These are phyloP conservation scores for Trebouxia gelatinosa DNA, from an alignment of 163 green algal genomes.

Conservation along the genomic window DNA sequence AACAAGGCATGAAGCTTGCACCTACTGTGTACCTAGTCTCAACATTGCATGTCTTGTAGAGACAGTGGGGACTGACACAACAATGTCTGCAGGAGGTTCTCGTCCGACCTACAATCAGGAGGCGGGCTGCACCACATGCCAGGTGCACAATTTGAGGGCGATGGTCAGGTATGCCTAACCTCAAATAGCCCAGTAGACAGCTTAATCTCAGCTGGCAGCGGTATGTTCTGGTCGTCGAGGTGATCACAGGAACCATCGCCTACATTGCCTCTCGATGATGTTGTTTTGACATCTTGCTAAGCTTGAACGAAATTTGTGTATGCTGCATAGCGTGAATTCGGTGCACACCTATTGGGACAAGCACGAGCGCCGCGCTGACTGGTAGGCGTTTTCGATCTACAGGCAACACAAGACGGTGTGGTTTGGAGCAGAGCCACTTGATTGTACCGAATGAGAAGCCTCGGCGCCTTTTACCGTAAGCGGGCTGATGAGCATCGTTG, in stretches of 20 bases:
- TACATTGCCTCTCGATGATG: no score
- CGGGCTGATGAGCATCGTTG: no score
- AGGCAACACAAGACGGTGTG: no score
- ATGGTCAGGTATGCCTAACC: conserved; percentile 26
- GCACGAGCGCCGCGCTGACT: no score
- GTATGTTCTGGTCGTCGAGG: conserved; percentile 50
- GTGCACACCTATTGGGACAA: no score
- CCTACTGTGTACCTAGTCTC: conserved; percentile 44
- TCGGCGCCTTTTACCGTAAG: no score
- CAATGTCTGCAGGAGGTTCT: conserved; percentile 62
- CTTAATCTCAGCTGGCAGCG: conserved; percentile 41
- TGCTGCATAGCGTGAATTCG: no score
- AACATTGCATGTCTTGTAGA: conserved; percentile 68
- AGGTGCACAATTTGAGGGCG: neutral
- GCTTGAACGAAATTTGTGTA: no score
- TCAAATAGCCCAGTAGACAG: conserved; percentile 62
- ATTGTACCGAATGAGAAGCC: no score
- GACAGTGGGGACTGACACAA: conserved; percentile 68
- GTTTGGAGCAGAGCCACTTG: no score
- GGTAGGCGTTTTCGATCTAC: no score
- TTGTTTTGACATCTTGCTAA: no score
- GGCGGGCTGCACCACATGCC: neutral
- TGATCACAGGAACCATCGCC: conserved; percentile 61
- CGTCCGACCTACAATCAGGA: conserved; percentile 36
- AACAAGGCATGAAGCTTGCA: neutral